Evolutionary conservation across 164 flowering plant species (phyloP).

Genomic region (Vitis rupestris): DNA sequence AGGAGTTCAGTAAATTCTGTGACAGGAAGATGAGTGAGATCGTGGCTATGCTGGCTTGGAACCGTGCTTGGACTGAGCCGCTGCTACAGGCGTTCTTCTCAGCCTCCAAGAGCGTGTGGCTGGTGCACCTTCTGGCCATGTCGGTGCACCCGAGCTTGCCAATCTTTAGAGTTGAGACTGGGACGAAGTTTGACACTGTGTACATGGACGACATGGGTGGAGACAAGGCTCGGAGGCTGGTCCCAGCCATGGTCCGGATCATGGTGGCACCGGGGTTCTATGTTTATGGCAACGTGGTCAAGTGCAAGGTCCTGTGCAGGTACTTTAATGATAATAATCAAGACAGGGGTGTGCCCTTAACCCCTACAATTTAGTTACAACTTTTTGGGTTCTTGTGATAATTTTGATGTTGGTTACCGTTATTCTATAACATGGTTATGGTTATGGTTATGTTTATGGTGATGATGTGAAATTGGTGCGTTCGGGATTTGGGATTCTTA

Average conservation of each 20-base stretch:
- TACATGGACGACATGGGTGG: slow-evolving; percentile 91
- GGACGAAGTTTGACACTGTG: slow-evolving; percentile 51
- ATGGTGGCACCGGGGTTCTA: slow-evolving; percentile 98
- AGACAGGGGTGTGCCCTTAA: neutral
- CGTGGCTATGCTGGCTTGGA: slow-evolving; percentile 82
- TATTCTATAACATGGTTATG: neutral
- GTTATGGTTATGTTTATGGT: neutral
- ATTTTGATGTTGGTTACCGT: neutral
- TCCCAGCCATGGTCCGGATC: slow-evolving; percentile 57
- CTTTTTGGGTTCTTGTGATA: neutral
- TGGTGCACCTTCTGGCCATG: slow-evolving; percentile 77
- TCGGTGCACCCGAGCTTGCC: slow-evolving; percentile 80
- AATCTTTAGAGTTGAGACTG: slow-evolving; percentile 71
- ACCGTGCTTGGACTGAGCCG: slow-evolving; percentile 86
- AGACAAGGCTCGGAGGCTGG: slow-evolving; percentile 51
- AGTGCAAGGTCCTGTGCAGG: slow-evolving; percentile 89
- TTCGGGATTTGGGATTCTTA: neutral
- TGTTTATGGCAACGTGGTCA: slow-evolving; percentile 66
- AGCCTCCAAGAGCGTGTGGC: slow-evolving; percentile 87
- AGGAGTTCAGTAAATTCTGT: slow-evolving; percentile 79
- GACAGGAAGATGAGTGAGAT: slow-evolving; percentile 93
- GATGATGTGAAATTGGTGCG: neutral
- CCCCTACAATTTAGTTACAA: neutral
- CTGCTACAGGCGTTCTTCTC: slow-evolving; percentile 79
- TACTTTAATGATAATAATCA: slow-evolving; percentile 25